phyloP scores from a whole-genome alignment of 495 filamentous ascomycete genomes.

The Bryoglossum gracile region DNA sequence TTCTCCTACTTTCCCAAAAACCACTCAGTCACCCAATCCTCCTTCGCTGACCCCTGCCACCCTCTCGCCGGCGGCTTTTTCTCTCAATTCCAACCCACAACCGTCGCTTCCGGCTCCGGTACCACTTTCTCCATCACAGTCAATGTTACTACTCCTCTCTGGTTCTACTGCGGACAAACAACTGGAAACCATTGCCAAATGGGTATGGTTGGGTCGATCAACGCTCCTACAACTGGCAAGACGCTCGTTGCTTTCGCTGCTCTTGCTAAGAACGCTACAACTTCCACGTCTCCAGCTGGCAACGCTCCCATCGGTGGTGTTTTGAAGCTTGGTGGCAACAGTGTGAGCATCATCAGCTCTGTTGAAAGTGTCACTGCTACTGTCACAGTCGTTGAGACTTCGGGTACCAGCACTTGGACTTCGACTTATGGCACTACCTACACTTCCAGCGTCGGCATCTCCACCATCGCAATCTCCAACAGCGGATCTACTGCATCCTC shows the following conservation, averaged over 20 bases:
- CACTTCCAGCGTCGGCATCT: background rate
- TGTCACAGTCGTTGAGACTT: background rate
- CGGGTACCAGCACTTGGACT: background rate
- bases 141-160: constrained; percentile 56
- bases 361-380: background rate
- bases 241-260: constrained; percentile 33
- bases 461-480: background rate
- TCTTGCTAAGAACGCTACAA: constrained; percentile 30
- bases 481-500: no score
- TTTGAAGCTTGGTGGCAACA: background rate
- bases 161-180: constrained; percentile 54
- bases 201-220: constrained; percentile 46
- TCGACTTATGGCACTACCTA: constrained; percentile 13
- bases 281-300: constrained; percentile 28
- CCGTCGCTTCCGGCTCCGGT: constrained; percentile 34
- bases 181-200: constrained; percentile 55
- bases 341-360: background rate
- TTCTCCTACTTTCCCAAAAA: constrained; percentile 31
- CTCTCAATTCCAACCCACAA: constrained; percentile 40
- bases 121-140: constrained; percentile 52
- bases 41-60: constrained; percentile 58
- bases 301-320: constrained; percentile 32
- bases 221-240: constrained; percentile 21
- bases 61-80: constrained; percentile 24
- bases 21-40: constrained; percentile 65